These are phyloP conservation scores for Mycena haematopus DNA, from an alignment of 768 basidiomycete genomes.

Conservation along the genomic window DNA sequence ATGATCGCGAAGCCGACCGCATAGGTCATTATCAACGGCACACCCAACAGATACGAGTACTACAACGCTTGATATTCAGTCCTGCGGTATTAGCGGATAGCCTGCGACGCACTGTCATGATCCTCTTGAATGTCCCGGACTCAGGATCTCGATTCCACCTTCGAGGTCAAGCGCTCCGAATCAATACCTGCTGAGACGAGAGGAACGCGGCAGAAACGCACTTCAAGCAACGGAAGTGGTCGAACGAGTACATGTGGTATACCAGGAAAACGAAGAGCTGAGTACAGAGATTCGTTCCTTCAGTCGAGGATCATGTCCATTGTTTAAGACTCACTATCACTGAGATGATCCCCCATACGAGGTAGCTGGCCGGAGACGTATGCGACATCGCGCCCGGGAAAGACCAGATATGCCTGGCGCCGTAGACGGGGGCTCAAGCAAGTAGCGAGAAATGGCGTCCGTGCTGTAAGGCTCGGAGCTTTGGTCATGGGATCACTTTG, in stretches of 20 bases:
- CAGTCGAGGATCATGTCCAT: too few species aligned
- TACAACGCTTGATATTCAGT: conserved; percentile 33
- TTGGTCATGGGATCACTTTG: too few species aligned
- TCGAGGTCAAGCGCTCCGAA: conserved; percentile 5
- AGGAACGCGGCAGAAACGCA: background rate
- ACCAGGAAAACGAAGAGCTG: too few species aligned
- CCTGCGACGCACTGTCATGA: conserved; percentile 76
- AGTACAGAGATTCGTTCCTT: too few species aligned
- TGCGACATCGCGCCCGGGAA: too few species aligned
- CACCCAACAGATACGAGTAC: conserved; percentile 73
- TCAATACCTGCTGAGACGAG: background rate
- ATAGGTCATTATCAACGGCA: conserved; percentile 68
- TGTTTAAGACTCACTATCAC: too few species aligned
- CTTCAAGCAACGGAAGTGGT: background rate
- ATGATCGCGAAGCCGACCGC: conserved; percentile 70
- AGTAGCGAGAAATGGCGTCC: too few species aligned
- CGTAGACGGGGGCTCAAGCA: too few species aligned
- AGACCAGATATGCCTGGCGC: too few species aligned
- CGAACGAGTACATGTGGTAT: background rate
- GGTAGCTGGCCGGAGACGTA: too few species aligned
- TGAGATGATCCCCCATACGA: too few species aligned
- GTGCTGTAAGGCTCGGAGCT: too few species aligned
- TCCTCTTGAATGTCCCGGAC: conserved; percentile 80
- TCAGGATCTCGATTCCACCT: conserved; percentile 74
- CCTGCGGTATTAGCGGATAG: background rate